Conservation (phyloP, 2,329 filamentous ascomycete species). For the Cordyceps cicadae region DNA sequence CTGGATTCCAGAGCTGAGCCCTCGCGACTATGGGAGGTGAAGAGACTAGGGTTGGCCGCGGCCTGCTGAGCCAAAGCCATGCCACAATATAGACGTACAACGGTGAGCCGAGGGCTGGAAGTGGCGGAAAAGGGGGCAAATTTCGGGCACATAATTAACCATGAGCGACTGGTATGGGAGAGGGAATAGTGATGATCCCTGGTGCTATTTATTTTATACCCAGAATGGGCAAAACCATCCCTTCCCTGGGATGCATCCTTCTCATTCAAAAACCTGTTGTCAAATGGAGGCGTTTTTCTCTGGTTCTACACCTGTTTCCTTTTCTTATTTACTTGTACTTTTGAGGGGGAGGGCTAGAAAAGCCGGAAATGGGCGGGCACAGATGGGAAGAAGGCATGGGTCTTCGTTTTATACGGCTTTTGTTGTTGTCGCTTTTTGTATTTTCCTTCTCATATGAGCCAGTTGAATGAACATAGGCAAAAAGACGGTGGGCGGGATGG, state of each 20-base stretch:
- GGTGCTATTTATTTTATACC: constrained; percentile 11
- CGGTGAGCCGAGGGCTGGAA: not conserved
- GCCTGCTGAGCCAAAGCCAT: not conserved
- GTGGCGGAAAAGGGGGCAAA: not conserved
- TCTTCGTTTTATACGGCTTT: not conserved
- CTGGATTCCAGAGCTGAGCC: constrained; percentile 34
- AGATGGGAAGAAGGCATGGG: not conserved
- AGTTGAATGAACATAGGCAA: not conserved
- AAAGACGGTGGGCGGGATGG: not conserved
- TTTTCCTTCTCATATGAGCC: no score
- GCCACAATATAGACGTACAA: not conserved
- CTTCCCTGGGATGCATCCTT: not conserved
- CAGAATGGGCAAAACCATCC: constrained; percentile 1
- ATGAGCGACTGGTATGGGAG: constrained; percentile 16
- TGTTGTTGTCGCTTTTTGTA: not conserved
- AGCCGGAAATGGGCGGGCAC: not conserved
- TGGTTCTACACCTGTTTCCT: not conserved
- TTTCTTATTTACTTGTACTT: not conserved
- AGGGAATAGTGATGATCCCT: not conserved
- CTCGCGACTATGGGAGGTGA: constrained; percentile 10
- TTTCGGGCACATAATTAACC: not conserved
- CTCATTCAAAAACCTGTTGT: not conserved
- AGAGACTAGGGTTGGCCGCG: not conserved
- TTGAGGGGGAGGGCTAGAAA: not conserved
- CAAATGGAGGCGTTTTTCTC: not conserved